Base-by-base conservation (phyloP, 305 asterid genomes). In the Rubia peregrina region DNA sequence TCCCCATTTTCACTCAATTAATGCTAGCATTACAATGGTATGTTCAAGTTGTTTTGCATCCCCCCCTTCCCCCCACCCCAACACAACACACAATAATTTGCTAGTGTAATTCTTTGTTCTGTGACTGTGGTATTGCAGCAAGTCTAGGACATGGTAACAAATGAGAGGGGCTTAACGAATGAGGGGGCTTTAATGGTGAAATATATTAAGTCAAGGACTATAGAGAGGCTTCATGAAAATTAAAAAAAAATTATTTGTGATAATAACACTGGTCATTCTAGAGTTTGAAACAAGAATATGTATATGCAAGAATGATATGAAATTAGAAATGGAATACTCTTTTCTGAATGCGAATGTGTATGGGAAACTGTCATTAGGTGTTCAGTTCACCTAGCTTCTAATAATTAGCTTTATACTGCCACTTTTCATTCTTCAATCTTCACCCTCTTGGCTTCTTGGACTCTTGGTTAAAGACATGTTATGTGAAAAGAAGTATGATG, bases 1-100 rank as follows among this genome's bases (percentile, higher is more conserved):
- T 72, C 67, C 75, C 70, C 10, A 19, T 26, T 68, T 68, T 16
- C 40, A 9, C 56, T 22, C 24, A 36, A 21, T 51, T 69, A n/a
- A n/a, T 36, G 53, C 44, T 24, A 36, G 36, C 21, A 12, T 19
- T n/a, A 51, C 9, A 22, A 6, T 16, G 9, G 56, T 2, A 40
- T 51, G 22, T 51, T 38, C 53, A 13, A 48, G 53, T 48, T 48
- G 53, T 48, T 48, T 12, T 48, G 55, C 19, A 14, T 48, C 19
- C 10, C 19, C 2, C 30, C 30, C 30, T 2, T 26, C 30, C 2
- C 30, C n/a, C n/a, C n/a, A n/a, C n/a, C n/a, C n/a, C n/a, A n/a
- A n/a, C n/a, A n/a, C n/a, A n/a, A n/a, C n/a, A 26, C 30, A 33
- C 38, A 33, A 33, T 33, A 33, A 1, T 33, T 33, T 33, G 4